Base-by-base conservation (phyloP, 2,329 filamentous ascomycete genomes). In the Arthrobotrys sphaeroides region DNA sequence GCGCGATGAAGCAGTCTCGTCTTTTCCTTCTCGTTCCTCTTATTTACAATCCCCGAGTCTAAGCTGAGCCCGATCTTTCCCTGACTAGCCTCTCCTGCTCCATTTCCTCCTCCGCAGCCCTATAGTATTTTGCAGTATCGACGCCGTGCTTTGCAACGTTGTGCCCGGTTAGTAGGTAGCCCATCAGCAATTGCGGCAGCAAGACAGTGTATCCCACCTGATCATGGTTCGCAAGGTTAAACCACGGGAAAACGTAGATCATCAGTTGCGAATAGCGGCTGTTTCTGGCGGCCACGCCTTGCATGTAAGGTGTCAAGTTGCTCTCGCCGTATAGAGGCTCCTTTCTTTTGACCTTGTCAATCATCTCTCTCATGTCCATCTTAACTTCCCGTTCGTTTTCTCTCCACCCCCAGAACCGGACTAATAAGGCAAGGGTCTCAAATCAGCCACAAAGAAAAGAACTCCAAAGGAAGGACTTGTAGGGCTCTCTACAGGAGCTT, bases 281-380 rank as follows among this genome's bases (percentile, higher is more conserved):
- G 85, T 99, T 96, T 80, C 95, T 87, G 73, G 92, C 89, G 61
- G 95, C 94, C 40, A 97, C 91, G 74, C 94, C 95, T 84, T 99
- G 95, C 86, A 97, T 91, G 84, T 97, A 92, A 78, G 94, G 90
- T 70, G 90, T 91, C 80, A 97, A 84, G 62, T 85, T 85, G 80
- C 90, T 92, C 80, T 87, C 88, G 81, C 95, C 95, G 84, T 99
- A 99, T 55, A 98, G 86, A 36, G 95, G 87, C 85, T 96, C 88
- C 78, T 94, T 94, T 73, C 87, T 88, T 88, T 98, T 99, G 82
- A 98, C 94, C 84, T 94, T 96, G 83, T 90, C 88, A 38, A 97
- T 94, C 95, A 99, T 99, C 84, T 99, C 95, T 78, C 89, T 88
- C 94, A 98, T 98, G 82, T 99, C 95, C 90, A 96, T 90, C 78